A percentile compares a stretch with the other conserved stretches of the same genome.
These are phyloP conservation scores for Symbiodinium pilosum DNA, from an alignment of 73 alveolate genomes.

Conservation along the genomic window DNA sequence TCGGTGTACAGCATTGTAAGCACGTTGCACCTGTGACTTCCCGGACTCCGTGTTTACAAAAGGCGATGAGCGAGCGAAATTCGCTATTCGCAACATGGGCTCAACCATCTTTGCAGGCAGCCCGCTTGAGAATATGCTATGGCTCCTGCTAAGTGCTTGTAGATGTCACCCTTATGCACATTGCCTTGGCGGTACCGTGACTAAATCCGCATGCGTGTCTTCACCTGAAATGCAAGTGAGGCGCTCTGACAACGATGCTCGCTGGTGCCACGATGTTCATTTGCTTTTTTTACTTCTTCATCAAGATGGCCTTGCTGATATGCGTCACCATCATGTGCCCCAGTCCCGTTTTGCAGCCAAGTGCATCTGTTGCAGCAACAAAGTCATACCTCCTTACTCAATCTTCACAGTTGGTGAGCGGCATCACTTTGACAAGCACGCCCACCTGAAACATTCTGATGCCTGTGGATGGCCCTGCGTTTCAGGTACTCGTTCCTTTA, in stretches of 20 bases:
- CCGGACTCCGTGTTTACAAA: background rate
- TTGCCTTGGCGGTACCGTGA: background rate
- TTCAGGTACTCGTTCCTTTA: constrained; percentile 93
- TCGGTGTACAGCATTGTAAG: no score
- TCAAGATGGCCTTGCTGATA: constrained; percentile 95
- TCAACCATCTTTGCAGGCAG: constrained; percentile 89
- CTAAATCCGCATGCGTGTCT: background rate
- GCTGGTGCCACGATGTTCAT: constrained; percentile 94
- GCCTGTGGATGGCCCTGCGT: background rate
- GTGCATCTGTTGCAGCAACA: no score
- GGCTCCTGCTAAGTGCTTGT: no score
- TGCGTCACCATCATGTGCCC: constrained; percentile 93
- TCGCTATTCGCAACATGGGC: constrained; percentile 95
- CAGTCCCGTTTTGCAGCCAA: background rate
- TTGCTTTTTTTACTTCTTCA: constrained; percentile 71
- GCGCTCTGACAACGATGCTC: constrained; percentile 96
- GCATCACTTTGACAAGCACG: no score
- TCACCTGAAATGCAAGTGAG: background rate
- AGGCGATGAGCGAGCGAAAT: constrained; percentile 93
- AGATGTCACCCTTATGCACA: no score
- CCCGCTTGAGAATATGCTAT: no score
- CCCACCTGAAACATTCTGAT: no score
- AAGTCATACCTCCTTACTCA: background rate
- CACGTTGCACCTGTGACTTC: no score
- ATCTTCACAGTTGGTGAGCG: no score